Evolutionary conservation across 129 eudicot genomes (phyloP), one percentile per base, ranked within the genome.

Genomic region (Tanacetum coccineum): DNA sequence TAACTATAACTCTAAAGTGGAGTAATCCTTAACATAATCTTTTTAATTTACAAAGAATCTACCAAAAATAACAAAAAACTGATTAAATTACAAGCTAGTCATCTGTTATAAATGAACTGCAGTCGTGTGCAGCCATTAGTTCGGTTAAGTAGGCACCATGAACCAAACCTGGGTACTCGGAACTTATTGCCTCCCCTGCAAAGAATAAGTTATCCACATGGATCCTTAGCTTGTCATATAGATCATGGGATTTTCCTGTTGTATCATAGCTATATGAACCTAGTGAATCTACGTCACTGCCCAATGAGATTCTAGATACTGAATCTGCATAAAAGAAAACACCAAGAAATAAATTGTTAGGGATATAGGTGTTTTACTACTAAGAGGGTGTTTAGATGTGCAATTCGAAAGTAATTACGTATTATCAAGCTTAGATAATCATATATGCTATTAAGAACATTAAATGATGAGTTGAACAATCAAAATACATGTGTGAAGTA

Each of bases 101-200:
- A n/a, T n/a, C n/a, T n/a, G n/a, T n/a, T n/a, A n/a, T n/a, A n/a
- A n/a, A n/a, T n/a, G n/a, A n/a, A n/a, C 95, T 81, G 77, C 97
- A 94, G 75, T 84, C 99, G 67, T 94, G 95, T 7, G 97, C 99
- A 44, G 99, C 99, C 87, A 84, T 83, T 72, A 82, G 50, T 22
- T 97, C 99, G 3, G 99, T 94, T 2, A 94, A 83, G 76, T 94
- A 94, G 46, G 99, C 99, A 9, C 97, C 99, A 14, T 94, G 99
- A 21, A 94, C 99, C 2, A 95, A 93, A 6, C 98, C 98, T 0
- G 98, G 98, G 77, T 76, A 84, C 52, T 83, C 90, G 6, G 66
- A 45, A 69, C 97, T 89, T 4, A 97, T 94, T 13, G 96, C 99
- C 65, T 94, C 99, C 72, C 99, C 99, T 2, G 99, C 99, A 83